Evolutionary conservation across 2,329 filamentous ascomycete species (phyloP).

Genomic region (Colletotrichum orchidophilum): DNA sequence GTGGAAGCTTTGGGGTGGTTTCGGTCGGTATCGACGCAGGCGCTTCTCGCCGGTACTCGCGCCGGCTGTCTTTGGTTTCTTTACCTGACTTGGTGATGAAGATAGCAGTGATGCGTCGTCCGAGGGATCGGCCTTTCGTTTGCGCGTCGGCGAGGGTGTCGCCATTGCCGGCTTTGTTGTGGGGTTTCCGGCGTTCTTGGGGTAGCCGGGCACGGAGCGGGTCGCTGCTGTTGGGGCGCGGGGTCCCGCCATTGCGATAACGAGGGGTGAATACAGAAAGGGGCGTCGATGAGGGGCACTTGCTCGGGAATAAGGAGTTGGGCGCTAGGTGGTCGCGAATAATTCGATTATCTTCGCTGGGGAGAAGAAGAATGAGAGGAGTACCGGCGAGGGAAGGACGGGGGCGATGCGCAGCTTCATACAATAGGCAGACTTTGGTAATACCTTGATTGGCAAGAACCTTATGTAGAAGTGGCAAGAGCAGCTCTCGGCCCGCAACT

Average conservation of each 20-base stretch:
- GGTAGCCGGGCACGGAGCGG: background rate
- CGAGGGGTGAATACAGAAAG: too few relatives aligned
- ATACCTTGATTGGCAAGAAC: background rate
- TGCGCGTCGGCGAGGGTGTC: background rate
- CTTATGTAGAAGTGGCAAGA: background rate
- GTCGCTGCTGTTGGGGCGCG: background rate
- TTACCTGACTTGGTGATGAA: background rate
- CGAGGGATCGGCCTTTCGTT: background rate
- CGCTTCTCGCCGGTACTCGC: conserved; percentile 44
- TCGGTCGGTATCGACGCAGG: conserved; percentile 43
- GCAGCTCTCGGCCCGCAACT: too few relatives aligned
- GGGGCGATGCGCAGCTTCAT: background rate
- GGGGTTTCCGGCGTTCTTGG: background rate
- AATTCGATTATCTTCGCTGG: background rate
- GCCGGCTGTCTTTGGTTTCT: conserved; percentile 2
- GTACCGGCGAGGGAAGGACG: too few relatives aligned
- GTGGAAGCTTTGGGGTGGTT: conserved; percentile 47
- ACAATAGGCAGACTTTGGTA: too few relatives aligned
- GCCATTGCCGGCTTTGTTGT: background rate
- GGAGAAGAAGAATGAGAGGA: background rate
- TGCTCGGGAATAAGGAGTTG: background rate
- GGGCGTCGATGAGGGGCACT: too few relatives aligned
- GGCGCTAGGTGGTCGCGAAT: background rate
- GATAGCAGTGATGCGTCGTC: background rate
- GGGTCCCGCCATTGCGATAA: background rate